A percentile compares a stretch with the other conserved stretches of the same genome.
Conservation (phyloP, 495 filamentous ascomycete genomes). For the Aspergillus steynii region DNA sequence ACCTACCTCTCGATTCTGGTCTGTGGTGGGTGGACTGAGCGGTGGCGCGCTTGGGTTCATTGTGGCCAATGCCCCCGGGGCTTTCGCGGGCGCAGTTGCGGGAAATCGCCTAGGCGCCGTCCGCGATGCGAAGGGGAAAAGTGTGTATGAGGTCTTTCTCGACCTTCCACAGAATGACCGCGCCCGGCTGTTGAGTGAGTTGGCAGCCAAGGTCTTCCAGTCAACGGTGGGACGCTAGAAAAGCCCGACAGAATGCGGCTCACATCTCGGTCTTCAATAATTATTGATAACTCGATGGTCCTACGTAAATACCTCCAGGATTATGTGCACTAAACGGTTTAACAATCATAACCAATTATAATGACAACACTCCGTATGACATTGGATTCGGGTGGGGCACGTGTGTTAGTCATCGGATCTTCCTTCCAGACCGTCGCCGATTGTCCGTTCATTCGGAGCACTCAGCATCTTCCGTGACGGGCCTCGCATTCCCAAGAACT, state of each 20-base stretch:
- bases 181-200: conserved; percentile 70
- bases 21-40: conserved; percentile 77
- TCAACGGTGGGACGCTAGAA: conserved; percentile 37
- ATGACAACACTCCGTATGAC: no score
- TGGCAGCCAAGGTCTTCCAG: conserved; percentile 71
- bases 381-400: not conserved
- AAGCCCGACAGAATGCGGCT: no score
- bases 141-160: conserved; percentile 86
- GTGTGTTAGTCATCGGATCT: conserved; percentile 8
- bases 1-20: conserved; percentile 81
- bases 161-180: conserved; percentile 81
- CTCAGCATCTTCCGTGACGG: no score
- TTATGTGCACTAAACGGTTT: no score
- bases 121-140: conserved; percentile 88
- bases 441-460: no score
- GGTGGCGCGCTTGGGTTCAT: conserved; percentile 95
- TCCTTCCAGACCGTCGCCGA: conserved; percentile 5
- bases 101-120: conserved; percentile 88
- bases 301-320: no score
- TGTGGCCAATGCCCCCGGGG: conserved; percentile 84
- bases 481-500: not conserved
- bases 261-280: no score
- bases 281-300: no score
- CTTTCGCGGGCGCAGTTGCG: conserved; percentile 87
- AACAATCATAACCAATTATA: no score